These are phyloP conservation scores for Castanopsis chinensis DNA, from an alignment of 306 rosid species.

Conservation along the genomic window DNA sequence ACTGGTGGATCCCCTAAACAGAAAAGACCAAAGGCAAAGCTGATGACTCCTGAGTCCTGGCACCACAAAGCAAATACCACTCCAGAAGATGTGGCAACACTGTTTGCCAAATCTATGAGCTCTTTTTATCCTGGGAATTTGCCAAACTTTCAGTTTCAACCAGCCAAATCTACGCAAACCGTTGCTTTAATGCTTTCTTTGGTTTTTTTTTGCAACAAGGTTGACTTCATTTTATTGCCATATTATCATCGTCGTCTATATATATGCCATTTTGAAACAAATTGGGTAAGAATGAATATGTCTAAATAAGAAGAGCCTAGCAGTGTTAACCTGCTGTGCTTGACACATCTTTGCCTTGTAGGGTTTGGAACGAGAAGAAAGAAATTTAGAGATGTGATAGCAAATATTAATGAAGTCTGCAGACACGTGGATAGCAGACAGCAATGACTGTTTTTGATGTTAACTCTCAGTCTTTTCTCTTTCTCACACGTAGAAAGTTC, in stretches of 20 bases:
- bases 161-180: constrained; percentile 28
- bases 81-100: neutral
- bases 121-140: neutral
- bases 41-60: too few relatives aligned
- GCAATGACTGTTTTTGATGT: neutral
- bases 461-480: neutral
- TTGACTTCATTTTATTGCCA: neutral
- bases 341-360: neutral
- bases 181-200: neutral
- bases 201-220: neutral
- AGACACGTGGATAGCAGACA: neutral
- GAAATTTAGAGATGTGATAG: neutral
- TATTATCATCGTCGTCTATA: too few relatives aligned
- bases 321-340: neutral
- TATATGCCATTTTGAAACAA: neutral
- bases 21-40: constrained; percentile 6
- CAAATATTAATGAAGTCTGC: too few relatives aligned
- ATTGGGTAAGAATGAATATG: neutral
- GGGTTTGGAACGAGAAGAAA: neutral
- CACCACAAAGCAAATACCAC: too few relatives aligned
- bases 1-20: constrained; percentile 8
- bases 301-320: neutral
- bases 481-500: neutral
- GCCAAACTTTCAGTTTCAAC: constrained; percentile 11
- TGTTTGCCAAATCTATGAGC: constrained; percentile 9